phyloP scores from a whole-genome alignment of 2,329 filamentous ascomycete genomes.

The Aspergillus candidus region DNA sequence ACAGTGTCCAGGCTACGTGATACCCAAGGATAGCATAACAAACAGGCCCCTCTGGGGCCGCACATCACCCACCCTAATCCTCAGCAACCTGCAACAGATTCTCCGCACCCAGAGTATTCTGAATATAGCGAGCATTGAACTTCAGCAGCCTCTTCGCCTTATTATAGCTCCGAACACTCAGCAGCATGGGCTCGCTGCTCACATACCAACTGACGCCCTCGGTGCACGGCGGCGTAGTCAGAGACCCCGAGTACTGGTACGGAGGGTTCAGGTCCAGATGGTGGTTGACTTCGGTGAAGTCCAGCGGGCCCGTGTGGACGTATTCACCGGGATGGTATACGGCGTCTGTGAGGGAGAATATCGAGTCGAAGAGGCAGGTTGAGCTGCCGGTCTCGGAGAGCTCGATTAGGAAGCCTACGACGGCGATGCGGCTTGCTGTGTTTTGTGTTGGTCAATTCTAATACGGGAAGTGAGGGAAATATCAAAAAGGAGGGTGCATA shows the following conservation, averaged over 20 bases:
- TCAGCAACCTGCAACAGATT: conserved; percentile 36
- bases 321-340: conserved; percentile 37
- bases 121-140: conserved; percentile 52
- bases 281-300: conserved; percentile 38
- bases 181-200: conserved; percentile 42
- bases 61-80: too few species aligned
- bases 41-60: too few species aligned
- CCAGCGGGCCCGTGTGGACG: conserved; percentile 34
- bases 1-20: too few species aligned
- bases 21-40: too few species aligned
- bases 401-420: conserved; percentile 40
- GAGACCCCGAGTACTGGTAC: conserved; percentile 52
- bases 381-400: conserved; percentile 31
- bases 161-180: conserved; percentile 47
- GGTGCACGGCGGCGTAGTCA: conserved; percentile 58
- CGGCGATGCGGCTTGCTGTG: conserved; percentile 25
- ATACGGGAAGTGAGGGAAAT: not conserved
- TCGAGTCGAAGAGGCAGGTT: conserved; percentile 43
- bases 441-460: conserved; percentile 6
- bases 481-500: conserved; percentile 18
- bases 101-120: conserved; percentile 43
- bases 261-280: conserved; percentile 37
- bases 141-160: conserved; percentile 49
- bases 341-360: conserved; percentile 40
- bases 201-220: conserved; percentile 45